A percentile compares a stretch with the other conserved stretches of the same genome.
These are phyloP conservation scores for Fusarium decemcellulare DNA, from an alignment of 2,329 filamentous ascomycete genomes.

Conservation along the genomic window DNA sequence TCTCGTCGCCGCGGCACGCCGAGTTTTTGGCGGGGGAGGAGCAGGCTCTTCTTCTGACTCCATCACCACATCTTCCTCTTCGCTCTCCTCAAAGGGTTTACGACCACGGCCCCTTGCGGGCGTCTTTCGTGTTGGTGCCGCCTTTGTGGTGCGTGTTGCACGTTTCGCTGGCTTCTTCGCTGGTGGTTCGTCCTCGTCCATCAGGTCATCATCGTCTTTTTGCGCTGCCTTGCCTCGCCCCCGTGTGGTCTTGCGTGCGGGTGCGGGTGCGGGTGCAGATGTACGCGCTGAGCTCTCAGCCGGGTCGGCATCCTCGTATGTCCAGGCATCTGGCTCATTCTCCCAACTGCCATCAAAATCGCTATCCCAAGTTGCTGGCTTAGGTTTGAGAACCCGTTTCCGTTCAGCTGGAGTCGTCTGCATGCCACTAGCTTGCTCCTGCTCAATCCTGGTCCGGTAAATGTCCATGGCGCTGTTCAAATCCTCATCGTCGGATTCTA, in stretches of 20 bases:
- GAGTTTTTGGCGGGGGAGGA: slow-evolving; percentile 52
- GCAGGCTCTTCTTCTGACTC: slow-evolving; percentile 65
- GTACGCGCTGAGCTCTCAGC: slow-evolving; percentile 16
- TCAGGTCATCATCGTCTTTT: slow-evolving; percentile 44
- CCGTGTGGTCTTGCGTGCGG: slow-evolving; percentile 20
- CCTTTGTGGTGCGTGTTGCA: slow-evolving; percentile 53
- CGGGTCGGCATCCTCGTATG: slow-evolving; percentile 48
- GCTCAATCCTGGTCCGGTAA: slow-evolving; percentile 78
- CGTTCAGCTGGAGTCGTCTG: slow-evolving; percentile 56
- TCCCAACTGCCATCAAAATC: slow-evolving; percentile 91
- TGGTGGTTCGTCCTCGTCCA: slow-evolving; percentile 63
- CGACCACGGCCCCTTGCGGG: slow-evolving; percentile 59
- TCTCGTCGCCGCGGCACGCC: slow-evolving; percentile 41
- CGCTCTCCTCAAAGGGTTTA: slow-evolving; percentile 49
- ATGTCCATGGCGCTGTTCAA: slow-evolving; percentile 81
- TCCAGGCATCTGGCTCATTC: slow-evolving; percentile 76
- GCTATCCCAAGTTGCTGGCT: slow-evolving; percentile 88
- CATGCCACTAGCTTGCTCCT: slow-evolving; percentile 77
- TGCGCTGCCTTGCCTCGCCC: slow-evolving; percentile 41
- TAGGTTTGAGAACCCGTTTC: slow-evolving; percentile 73
- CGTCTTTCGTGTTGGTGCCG: slow-evolving; percentile 63
- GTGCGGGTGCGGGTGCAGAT: slow-evolving; percentile 12
- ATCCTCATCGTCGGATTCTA: slow-evolving; percentile 76
- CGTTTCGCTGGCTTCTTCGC: slow-evolving; percentile 52
- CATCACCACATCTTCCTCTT: slow-evolving; percentile 66